Percentiles rank a stretch among this genome's conserved stretches.
phyloP scores from a whole-genome alignment of 2,329 filamentous ascomycete genomes.

The Trichoderma endophyticum region DNA sequence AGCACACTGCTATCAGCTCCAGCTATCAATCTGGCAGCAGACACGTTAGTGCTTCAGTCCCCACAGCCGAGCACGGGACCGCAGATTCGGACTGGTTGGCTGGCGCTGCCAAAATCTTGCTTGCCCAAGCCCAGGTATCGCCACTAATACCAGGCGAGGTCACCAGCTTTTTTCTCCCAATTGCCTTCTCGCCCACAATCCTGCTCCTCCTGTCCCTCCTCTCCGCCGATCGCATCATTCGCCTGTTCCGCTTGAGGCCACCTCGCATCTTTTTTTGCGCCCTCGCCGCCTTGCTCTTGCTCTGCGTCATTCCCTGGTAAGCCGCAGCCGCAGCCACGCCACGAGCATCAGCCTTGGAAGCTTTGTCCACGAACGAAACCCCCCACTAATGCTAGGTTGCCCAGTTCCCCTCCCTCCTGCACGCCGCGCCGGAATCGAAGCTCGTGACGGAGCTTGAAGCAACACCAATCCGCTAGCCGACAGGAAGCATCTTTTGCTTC shows the following conservation, averaged over 20 bases:
- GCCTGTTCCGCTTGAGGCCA: slow-evolving; percentile 3
- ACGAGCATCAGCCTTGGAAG: neutral
- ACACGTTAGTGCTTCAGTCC: neutral
- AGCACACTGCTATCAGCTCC: neutral
- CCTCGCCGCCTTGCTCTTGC: neutral
- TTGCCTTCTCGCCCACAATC: slow-evolving; percentile 8
- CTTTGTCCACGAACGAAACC: neutral
- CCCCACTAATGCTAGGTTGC: slow-evolving; percentile 6
- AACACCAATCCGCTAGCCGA: neutral
- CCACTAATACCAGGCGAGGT: slow-evolving; percentile 2
- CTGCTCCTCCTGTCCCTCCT: neutral
- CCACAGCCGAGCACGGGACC: slow-evolving; percentile 11
- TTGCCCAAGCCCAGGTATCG: neutral
- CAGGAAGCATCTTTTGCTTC: neutral
- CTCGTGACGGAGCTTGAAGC: slow-evolving; percentile 18
- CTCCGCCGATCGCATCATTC: neutral
- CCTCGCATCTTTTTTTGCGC: slow-evolving; percentile 8
- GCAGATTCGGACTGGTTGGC: slow-evolving; percentile 6
- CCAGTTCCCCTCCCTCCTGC: slow-evolving; percentile 12
- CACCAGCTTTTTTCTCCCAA: slow-evolving; percentile 1
- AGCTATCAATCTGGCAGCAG: neutral
- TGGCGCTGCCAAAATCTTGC: neutral
- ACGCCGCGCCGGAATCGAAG: slow-evolving; percentile 13
- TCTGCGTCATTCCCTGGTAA: neutral
- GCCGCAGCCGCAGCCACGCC: neutral